Base-by-base conservation (phyloP, 345 rosid genomes). In the Syzygium oleosum region DNA sequence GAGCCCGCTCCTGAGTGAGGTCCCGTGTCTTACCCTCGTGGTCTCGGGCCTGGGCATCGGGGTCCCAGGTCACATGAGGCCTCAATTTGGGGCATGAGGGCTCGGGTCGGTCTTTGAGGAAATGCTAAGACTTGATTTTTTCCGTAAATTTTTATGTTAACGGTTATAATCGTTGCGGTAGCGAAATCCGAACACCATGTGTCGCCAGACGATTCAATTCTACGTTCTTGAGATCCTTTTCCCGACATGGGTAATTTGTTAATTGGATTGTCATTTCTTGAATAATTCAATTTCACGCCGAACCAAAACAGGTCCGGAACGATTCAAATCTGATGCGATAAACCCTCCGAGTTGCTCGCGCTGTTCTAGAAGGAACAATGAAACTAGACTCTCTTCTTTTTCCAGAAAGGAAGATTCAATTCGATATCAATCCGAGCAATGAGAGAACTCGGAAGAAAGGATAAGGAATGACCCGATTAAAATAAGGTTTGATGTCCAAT, bases 161-260 rank as follows among this genome's bases (percentile, higher is more conserved):
- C 5, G 0, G 10, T 3, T 38, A 5, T 6, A 38, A 68, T 34
- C 3, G 2, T 1, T 1, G 1, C 3, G 25, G 6, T 73, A 7
- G 6, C 1, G 0, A 73, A 73, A 73, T 73, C 7, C 0, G 25
- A 5, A 10, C 3, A 0, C 9, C 7, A 19, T 12, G 0, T 2
- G 1, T 38, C 21, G 8, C 14, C 10, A 9, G 1, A 68, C 31
- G 17, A 17, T 68, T 12, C 10, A 68, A 68, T 34, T 68, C 1
- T 21, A 16, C 0, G 34, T 29, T 63, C 41, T 29, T 15, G 6
- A 34, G 22, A 7, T 65, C 12, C 6, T 68, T 21, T 9, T 8
- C 43, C 1, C 9, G 4, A 8, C 1, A 68, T 4, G 11, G 46
- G 13, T 17, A 4, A 34, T 17, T 68, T 19, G 13, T 2, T 0